Evolutionary conservation across 2,329 filamentous ascomycete genomes (phyloP), one percentile per base, ranked within the genome.

Genomic region (Epichloe elymi): DNA sequence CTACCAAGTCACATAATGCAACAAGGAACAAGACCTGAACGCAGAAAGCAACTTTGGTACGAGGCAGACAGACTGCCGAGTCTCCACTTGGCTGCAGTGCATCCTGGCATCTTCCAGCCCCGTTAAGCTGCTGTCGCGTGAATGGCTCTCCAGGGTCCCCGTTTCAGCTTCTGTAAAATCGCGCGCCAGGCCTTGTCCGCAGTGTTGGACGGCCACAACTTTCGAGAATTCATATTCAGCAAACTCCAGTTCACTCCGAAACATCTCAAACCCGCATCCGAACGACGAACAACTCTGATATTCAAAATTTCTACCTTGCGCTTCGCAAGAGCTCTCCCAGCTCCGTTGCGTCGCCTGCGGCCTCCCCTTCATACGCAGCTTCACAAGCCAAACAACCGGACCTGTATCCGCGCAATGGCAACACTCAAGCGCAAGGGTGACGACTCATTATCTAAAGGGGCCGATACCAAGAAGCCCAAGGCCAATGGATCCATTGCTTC

Each of bases 401-500:
- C 15, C 15, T 30, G 37, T 14, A 43, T 38, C 15, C 49, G 58
- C 56, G 61, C 54, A 51, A 79, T 79, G 75, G 74, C 75, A 46
- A 71, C 75, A 11, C 68, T 80, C 55, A 88, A 88, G 70, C 82
- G 85, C 58, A 86, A 86, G 69, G 77, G 30, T 3, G 48, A 78
- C 42, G 72, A 67, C 51, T 70, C 73, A 50, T 61, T 73, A 20
- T 58, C 67, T 5, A 61, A 68, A 11, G 66, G 66, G 30, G 57
- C 65, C 0, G 80, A 83, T 42, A 62, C 74, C 44, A 90, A 90
- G 67, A 90, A 89, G 65, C 64, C 81, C 53, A 88, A 84, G 67
- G 73, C 78, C 49, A 85, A 93, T 62, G 80, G 75, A 55, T 89
- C 76, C 70, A 95, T 98, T 63, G 90, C 84, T 30, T 86, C 88